Evolutionary conservation across 495 filamentous ascomycete species (phyloP).

Genomic region (Xylaria telfairii): DNA sequence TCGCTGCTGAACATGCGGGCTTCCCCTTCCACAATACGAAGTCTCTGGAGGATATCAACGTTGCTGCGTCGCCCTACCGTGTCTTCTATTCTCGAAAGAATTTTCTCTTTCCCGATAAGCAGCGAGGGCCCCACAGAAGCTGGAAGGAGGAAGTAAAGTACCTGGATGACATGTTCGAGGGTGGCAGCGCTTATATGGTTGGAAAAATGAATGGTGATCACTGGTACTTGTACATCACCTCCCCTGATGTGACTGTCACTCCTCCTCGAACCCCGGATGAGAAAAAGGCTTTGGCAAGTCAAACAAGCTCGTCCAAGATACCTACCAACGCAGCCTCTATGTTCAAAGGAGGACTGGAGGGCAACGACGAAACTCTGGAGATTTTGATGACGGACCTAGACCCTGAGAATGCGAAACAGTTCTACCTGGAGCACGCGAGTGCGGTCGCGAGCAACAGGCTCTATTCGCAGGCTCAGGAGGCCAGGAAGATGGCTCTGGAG

Average conservation of each 20-base stretch:
- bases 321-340: constrained; percentile 73
- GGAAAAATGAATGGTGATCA: constrained; percentile 99
- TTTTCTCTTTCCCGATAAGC: constrained; percentile 94
- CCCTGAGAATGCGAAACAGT: constrained; percentile 89
- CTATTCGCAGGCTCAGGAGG: constrained; percentile 64
- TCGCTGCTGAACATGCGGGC: constrained; percentile 84
- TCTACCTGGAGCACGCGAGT: constrained; percentile 92
- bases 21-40: constrained; percentile 69
- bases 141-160: constrained; percentile 95
- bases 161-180: constrained; percentile 86
- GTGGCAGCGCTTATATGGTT: constrained; percentile 98
- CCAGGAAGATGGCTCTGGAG: constrained; percentile 57
- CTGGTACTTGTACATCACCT: constrained; percentile 97
- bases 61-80: constrained; percentile 85
- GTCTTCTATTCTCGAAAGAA: constrained; percentile 99
- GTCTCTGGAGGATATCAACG: constrained; percentile 61
- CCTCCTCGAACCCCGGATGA: constrained; percentile 78
- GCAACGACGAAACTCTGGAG: constrained; percentile 90
- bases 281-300: constrained; percentile 42
- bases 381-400: constrained; percentile 98
- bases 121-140: constrained; percentile 92
- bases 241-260: constrained; percentile 78
- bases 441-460: constrained; percentile 82
- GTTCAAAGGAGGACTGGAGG: constrained; percentile 49
- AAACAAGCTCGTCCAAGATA: constrained; percentile 45